Evolutionary conservation across 192 early-diverging fungal species (phyloP), one percentile per base, ranked within the genome.

Genomic region (Coemansia brasiliensis): DNA sequence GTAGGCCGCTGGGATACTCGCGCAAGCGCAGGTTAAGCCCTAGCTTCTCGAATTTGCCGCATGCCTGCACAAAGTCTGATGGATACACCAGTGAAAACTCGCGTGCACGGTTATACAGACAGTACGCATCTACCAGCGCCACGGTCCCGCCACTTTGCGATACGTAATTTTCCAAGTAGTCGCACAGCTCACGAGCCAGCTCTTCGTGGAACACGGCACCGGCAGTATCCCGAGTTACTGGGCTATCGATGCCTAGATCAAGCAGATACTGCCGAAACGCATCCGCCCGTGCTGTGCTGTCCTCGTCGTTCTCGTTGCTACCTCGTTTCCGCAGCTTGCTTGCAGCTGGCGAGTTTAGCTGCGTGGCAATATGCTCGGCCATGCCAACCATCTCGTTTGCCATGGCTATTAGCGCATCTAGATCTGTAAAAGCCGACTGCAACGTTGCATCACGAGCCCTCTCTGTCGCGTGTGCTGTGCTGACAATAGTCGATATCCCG

Each of bases 21-120:
- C 91, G 79, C 59, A 96, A 56, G 21, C 88, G 79, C 40, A 92
- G 84, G 5, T 91, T 89, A 29, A 96, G 73, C 18, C 83, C 52
- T 43, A 95, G 72, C 6, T 55, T 45, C 48, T 82, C 80, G 55
- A 96, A 93, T 60, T 83, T 76, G 12, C 63, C 62, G 64, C 88
- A 88, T 18, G 90, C 88, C 59, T 87, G 89, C 45, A 85, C 83
- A 52, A 98, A 83, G 79, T 98, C 96, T n/a, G 90, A 83, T 5
- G 96, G 96, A 0, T 94, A 98, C 15, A 98, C 89, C 9, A 96
- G 82, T 18, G 92, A 89, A 74, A 69, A 62, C 48, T 94, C 94
- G 44, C 96, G 86, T 5, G 94, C 96, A 3, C 94, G 87, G 67
- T 98, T 98, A 67, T 92, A 95, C 39, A 98, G 62, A 63, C 94